Base-by-base conservation (phyloP, 1,284 basidiomycete species). In the Lentinula novae-zelandiae region DNA sequence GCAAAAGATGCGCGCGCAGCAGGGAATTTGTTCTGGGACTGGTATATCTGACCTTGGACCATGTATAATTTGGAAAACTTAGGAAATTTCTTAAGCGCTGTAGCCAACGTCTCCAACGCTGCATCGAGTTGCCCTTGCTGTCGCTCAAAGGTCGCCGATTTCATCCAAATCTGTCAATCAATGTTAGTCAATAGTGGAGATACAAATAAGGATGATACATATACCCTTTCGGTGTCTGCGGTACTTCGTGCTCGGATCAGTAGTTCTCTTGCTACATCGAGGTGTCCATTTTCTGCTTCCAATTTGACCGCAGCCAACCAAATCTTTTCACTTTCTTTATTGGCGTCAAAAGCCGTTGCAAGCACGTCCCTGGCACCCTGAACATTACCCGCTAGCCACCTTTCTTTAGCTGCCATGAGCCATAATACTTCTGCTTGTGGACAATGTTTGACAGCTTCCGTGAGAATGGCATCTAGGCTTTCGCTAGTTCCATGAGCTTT, bases 281-380 rank as follows among this genome's bases (percentile, higher is more conserved):
- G 79, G 70, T 98, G 92, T 1, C 92, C 92, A 63, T 96, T 96
- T 78, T 97, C 94, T 0, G 95, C 90, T 69, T 98, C 96, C 7
- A 98, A 81, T 75, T 98, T 97, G 63, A 97, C 94, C 20, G 96
- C 96, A 0, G 96, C 96, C 48, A 99, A 78, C 92, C 96, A 99
- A 69, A 99, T 98, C 63, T 91, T 88, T 73, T 99, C 97, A 70
- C 93, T 96, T 71, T 98, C 95, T 15, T 95, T 92, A 71, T 98
- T 99, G 53, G 93, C 92, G 63, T 92, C 87, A 79, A 98, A 98
- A 0, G 97, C 95, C 49, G 85, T 85, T 63, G 90, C 93, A 13
- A 99, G 85, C 13, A 97, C 89, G 63, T 88, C 84, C 53, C 96
- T 87, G 0, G 96, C 94, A 12, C 88, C 90, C 1, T 87, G 83